phyloP scores from a whole-genome alignment of 2,329 filamentous ascomycete genomes.

The Trichoderma breve region DNA sequence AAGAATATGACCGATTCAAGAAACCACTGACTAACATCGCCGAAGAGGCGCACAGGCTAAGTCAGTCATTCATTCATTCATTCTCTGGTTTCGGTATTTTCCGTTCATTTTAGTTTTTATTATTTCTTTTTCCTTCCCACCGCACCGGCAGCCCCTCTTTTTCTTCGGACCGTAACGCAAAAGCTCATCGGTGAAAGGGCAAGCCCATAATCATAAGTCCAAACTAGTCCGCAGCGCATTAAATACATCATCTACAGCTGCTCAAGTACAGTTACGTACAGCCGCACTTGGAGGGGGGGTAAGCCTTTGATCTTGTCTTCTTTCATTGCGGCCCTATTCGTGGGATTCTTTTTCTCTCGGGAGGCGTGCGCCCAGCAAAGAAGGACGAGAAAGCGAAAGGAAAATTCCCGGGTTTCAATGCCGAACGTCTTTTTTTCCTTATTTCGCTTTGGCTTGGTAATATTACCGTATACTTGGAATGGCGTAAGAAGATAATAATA shows the following conservation, averaged over 20 bases:
- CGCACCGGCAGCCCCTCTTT: neutral
- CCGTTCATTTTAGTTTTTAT: neutral
- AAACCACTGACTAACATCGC: neutral
- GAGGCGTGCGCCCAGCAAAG: neutral
- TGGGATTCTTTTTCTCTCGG: neutral
- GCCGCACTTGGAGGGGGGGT: neutral
- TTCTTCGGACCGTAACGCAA: slow-evolving; percentile 7
- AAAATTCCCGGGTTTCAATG: neutral
- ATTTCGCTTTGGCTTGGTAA: neutral
- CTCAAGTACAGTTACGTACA: neutral
- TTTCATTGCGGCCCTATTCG: neutral
- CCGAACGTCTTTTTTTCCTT: neutral
- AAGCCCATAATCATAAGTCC: neutral
- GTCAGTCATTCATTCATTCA: neutral
- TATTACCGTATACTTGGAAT: neutral
- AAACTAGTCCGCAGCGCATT: neutral
- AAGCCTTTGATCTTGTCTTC: neutral
- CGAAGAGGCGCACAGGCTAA: neutral
- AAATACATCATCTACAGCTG: slow-evolving; percentile 1
- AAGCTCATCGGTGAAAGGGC: neutral
- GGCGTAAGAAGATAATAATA: neutral
- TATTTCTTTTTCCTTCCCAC: neutral
- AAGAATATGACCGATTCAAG: neutral
- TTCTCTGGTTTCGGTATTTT: neutral
- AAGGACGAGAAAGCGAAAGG: neutral